Evolutionary conservation across 345 rosid genomes (phyloP), one percentile per base, ranked within the genome.

Genomic region (Gynandropsis gynandra): DNA sequence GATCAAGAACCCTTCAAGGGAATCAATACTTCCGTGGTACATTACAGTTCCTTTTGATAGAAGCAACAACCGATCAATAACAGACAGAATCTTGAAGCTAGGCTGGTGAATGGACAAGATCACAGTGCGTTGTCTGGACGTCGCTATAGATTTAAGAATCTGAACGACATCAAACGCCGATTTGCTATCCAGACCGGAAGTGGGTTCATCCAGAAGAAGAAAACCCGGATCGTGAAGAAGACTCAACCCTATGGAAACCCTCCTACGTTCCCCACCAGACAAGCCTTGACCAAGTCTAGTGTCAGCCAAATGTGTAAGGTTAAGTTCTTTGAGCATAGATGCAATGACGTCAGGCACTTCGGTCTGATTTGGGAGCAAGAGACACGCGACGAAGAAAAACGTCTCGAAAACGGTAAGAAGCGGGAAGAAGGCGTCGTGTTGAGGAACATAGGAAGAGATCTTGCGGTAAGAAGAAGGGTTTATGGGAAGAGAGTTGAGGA

Each of bases 61-160:
- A 67, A 90, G 50, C 32, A 90, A 72, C 45, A 90, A 36, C 16
- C 68, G 62, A 52, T 87, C 87, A 7, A 90, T 87, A 20, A 57
- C 68, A 24, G 90, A 78, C 10, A 90, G 79, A 53, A 90, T 87
- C 76, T 87, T 90, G 81, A 81, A 90, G 53, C 89, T 77, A 5
- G 98, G 98, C 58, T 90, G 98, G 54, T 90, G 98, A n/a, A 90
- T 83, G 9, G 98, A 90, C 59, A 90, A 65, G 38, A 90, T 54
- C 34, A 90, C 77, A 0, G 96, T 90, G 1, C 96, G 63, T 44
- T 69, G 63, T 42, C 92, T 78, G 0, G 90, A 74, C n/a, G 56
- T 37, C 1, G 96, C 80, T 2, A 90, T 80, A 12, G 84, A 58
- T 55, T 77, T 82, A 16, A 90, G 67, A 19, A 73, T 82, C 53